Conservation (phyloP, 495 filamentous ascomycete species). For the Sabuloglossum arenarium region DNA sequence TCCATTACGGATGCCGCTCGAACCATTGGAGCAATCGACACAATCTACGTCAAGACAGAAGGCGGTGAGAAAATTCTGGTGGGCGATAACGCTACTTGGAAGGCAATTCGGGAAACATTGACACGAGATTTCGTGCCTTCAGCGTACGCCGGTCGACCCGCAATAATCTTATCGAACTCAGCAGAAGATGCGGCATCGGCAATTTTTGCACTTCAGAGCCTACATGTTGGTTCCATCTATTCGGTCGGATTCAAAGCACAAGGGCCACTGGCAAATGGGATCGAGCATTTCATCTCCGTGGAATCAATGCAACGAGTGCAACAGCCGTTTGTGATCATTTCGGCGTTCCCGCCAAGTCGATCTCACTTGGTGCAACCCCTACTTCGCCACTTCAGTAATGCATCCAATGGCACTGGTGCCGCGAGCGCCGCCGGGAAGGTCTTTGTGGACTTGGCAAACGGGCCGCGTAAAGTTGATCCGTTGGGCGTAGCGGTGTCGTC, state of each 20-base stretch:
- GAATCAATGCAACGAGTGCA: constrained; percentile 55
- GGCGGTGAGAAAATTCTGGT: constrained; percentile 27
- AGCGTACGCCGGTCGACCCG: constrained; percentile 52
- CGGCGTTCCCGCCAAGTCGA: constrained; percentile 53
- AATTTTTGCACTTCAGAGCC: constrained; percentile 52
- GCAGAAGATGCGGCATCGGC: constrained; percentile 51
- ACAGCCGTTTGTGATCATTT: constrained; percentile 62
- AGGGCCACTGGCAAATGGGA: constrained; percentile 35
- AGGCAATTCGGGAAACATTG: constrained; percentile 59
- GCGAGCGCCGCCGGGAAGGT: constrained; percentile 36
- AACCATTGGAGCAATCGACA: constrained; percentile 60
- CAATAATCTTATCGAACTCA: constrained; percentile 45
- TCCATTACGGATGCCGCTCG: constrained; percentile 46
- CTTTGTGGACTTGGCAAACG: constrained; percentile 59
- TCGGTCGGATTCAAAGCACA: constrained; percentile 63
- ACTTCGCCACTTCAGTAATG: constrained; percentile 35
- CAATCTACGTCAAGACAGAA: constrained; percentile 39
- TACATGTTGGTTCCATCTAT: constrained; percentile 61
- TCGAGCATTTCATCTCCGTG: constrained; percentile 62
- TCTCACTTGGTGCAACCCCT: constrained; percentile 52
- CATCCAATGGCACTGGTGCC: constrained; percentile 10
- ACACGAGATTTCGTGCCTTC: constrained; percentile 65
- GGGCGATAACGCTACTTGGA: constrained; percentile 67
- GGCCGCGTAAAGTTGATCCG: constrained; percentile 45
- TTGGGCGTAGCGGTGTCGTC: constrained; percentile 41